A percentile compares a stretch with the other conserved stretches of the same genome.
These are phyloP conservation scores for Psilocybe sp. DNA, from an alignment of 768 basidiomycete species.

Conservation along the genomic window DNA sequence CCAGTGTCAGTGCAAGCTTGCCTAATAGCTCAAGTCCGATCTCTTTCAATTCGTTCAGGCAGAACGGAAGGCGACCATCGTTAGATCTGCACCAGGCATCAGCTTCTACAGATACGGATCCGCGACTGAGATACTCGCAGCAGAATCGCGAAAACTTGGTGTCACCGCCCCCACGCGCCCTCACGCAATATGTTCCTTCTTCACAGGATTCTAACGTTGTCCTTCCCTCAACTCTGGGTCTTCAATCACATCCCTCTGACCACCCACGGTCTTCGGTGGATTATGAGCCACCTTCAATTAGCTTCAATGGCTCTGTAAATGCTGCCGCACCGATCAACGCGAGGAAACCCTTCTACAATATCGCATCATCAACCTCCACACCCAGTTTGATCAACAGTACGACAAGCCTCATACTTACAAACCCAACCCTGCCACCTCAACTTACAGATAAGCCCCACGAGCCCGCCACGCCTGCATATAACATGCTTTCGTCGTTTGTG, in stretches of 20 bases:
- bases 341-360: constrained; percentile 11
- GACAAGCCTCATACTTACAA: constrained; percentile 25
- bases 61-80: constrained; percentile 44
- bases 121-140: constrained; percentile 50
- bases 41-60: constrained; percentile 14
- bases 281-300: too few species aligned
- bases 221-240: constrained; percentile 70
- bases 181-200: constrained; percentile 72
- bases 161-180: constrained; percentile 67
- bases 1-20: constrained; percentile 22
- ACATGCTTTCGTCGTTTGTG: constrained; percentile 59
- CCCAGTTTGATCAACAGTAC: constrained; percentile 1
- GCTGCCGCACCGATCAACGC: too few species aligned
- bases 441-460: constrained; percentile 37
- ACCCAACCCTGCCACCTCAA: constrained; percentile 26
- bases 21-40: constrained; percentile 11
- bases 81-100: constrained; percentile 32
- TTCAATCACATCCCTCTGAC: constrained; percentile 39
- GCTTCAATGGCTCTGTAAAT: too few species aligned
- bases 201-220: constrained; percentile 49
- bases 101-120: constrained; percentile 15
- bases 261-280: constrained; percentile 15
- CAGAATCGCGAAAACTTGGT: constrained; percentile 54
- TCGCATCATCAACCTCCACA: constrained; percentile 17
- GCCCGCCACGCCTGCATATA: constrained; percentile 55